phyloP scores from a whole-genome alignment of 306 rosid genomes.

The Quercus mongolica region DNA sequence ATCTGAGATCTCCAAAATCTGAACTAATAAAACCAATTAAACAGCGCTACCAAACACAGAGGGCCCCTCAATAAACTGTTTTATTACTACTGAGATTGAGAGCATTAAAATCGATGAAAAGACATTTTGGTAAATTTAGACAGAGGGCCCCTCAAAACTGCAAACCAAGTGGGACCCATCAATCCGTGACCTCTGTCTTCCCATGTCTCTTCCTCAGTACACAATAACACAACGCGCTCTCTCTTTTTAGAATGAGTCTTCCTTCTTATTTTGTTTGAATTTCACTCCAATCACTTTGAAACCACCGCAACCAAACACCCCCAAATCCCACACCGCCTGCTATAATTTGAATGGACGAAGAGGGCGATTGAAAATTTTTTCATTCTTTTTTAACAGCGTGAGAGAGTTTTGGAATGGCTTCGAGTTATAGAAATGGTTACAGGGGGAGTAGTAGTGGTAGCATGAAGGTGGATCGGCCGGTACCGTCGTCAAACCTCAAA shows the following conservation, averaged over 20 bases:
- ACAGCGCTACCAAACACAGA: too few relatives aligned
- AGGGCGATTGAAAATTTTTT: neutral
- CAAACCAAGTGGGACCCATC: slow-evolving; percentile 27
- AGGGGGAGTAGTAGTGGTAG: neutral
- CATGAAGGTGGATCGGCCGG: slow-evolving; percentile 44
- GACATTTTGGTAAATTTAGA: neutral
- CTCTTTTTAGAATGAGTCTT: neutral
- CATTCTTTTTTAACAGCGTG: too few relatives aligned
- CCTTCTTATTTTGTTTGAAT: neutral
- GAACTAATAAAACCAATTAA: too few relatives aligned
- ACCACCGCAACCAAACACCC: neutral
- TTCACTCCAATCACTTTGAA: neutral
- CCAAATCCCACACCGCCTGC: neutral
- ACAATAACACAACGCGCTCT: too few relatives aligned
- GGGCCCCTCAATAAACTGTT: too few relatives aligned
- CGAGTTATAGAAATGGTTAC: slow-evolving; percentile 24
- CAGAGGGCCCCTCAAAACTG: neutral
- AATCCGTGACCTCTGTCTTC: slow-evolving; percentile 19
- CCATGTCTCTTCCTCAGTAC: slow-evolving; percentile 6
- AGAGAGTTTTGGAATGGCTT: slow-evolving; percentile 6
- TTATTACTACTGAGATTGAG: too few relatives aligned
- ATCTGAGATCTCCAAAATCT: too few relatives aligned
- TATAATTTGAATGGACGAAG: neutral
- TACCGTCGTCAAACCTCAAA: slow-evolving; percentile 20
- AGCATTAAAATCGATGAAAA: neutral